A percentile compares a stretch with the other conserved stretches of the same genome.
Evolutionary conservation across 768 basidiomycete genomes (phyloP).

Genomic region (Serendipita vermifera): DNA sequence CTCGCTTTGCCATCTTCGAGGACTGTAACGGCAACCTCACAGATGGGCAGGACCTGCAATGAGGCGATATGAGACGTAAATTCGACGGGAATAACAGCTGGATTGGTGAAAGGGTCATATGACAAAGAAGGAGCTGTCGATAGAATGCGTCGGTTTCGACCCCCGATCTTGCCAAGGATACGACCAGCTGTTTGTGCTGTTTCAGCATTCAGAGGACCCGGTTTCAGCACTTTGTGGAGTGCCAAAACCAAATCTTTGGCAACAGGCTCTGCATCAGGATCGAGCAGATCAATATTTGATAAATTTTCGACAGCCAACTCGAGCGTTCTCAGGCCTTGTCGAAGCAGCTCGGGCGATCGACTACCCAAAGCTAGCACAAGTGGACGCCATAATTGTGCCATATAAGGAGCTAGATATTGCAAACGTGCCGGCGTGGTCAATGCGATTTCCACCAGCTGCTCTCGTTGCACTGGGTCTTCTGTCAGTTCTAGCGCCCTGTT

Average conservation of each 20-base stretch:
- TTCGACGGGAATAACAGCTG: conserved; percentile 56
- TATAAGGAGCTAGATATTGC: conserved; percentile 89
- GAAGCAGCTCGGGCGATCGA: conserved; percentile 58
- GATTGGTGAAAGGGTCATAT: conserved; percentile 55
- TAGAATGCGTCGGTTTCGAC: conserved; percentile 77
- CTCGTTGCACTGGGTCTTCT: conserved; percentile 51
- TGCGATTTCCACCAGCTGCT: conserved; percentile 94
- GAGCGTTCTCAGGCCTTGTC: conserved; percentile 89
- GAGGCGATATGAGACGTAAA: conserved; percentile 29
- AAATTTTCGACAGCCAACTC: conserved; percentile 99
- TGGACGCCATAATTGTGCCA: conserved; percentile 92
- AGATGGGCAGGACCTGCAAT: conserved; percentile 40
- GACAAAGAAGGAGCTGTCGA: conserved; percentile 65
- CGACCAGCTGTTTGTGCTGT: conserved; percentile 91
- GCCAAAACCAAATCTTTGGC: conserved; percentile 91
- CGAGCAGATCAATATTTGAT: conserved; percentile 86
- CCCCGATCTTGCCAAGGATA: conserved; percentile 92
- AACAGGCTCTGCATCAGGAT: conserved; percentile 87
- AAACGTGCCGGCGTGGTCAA: conserved; percentile 91
- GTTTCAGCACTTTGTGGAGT: conserved; percentile 79
- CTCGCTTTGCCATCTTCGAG: conserved; percentile 34
- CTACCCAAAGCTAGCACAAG: conserved; percentile 82
- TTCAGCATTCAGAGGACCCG: conserved; percentile 54
- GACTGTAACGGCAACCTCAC: conserved; percentile 49
- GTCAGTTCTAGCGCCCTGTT: conserved; percentile 81